Evolutionary conservation across 805 yeast species (phyloP), one percentile per base, ranked within the genome.

Genomic region (Metschnikowia anglica): DNA sequence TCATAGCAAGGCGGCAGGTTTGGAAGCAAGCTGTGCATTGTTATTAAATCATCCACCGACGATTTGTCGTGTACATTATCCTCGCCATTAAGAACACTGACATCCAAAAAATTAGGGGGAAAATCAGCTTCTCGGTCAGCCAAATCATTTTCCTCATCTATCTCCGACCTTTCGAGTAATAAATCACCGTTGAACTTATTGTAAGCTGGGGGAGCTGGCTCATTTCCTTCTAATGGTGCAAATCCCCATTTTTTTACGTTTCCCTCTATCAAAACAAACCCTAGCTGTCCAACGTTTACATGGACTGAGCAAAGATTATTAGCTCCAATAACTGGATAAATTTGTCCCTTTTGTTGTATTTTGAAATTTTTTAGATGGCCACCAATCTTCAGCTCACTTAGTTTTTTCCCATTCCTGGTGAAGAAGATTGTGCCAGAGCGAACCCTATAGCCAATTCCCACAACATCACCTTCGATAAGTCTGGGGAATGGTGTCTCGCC

Each of bases 201-300:
- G 64, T 91, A 91, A 8, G 93, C 83, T 1, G 99, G 99, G 2
- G 98, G 96, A 4, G 98, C 95, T 3, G 95, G 84, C 45, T 89
- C 84, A 37, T 75, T 77, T 1, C 98, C 99, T 52, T 83, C 86
- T 29, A 84, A 73, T 2, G 93, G 91, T n/a, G 95, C 96, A 55
- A 85, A 83, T 5, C 96, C 96, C 97, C 97, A 89, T 60, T 86
- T 88, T 60, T 89, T 89, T 28, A 90, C 96, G 59, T 89, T 88
- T 2, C 88, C 97, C 59, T 90, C 97, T 37, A 90, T 87, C 58
- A 77, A 88, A 2, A 90, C 97, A 65, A 79, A 89, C 2, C 97
- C 97, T 44, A 81, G 73, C 54, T 87, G 91, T 15, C 99, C 99
- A 43, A 93, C 65, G 57, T 88, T 93, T 9, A 86, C 95, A 62